Evolutionary conservation across 345 rosid genomes (phyloP), one percentile per base, ranked within the genome.

Genomic region (Euphorbia peplus): DNA sequence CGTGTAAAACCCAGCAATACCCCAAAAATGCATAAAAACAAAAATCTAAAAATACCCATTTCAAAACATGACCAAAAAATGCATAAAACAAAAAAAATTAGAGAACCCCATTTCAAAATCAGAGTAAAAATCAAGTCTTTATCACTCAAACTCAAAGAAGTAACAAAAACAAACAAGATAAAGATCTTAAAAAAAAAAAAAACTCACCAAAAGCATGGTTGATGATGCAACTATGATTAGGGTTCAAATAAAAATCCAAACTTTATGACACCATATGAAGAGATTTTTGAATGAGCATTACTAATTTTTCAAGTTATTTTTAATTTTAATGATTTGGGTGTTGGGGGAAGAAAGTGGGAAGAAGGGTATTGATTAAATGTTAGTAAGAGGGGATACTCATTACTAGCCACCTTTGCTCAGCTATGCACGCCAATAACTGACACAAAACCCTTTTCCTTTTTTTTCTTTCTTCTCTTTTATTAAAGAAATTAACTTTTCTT

Each of bases 371-470:
- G 71, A 70, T 70, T 76, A 61, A 69, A 58, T 63, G 71, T 75
- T 66, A 64, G 66, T 75, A 69, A 64, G 66, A 39, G 67, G 67
- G 16, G 32, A 22, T 69, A 69, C 70, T 75, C 70, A 74, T 62
- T 48, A 56, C 69, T 69, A 52, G 52, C 68, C 64, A 72, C 73
- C 72, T 80, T 70, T 78, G 73, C 82, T 68, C 70, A 68, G 75
- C 67, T 21, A 71, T 66, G 82, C 83, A 84, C 86, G 84, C 85
- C 80, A 74, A 70, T 55, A 42, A 9, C 86, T 79, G 86, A 82
- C 83, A 84, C 75, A 50, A 52, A 73, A 76, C 83, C 70, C 68
- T 73, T 75, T 53, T 77, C 83, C 75, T 70, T 73, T 76, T 62
- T 80, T 74, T 70, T 73, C 69, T 68, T 59, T 25, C 71, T 29